Evolutionary conservation across 2,329 filamentous ascomycete species (phyloP).

Genomic region (Curvularia sp.): DNA sequence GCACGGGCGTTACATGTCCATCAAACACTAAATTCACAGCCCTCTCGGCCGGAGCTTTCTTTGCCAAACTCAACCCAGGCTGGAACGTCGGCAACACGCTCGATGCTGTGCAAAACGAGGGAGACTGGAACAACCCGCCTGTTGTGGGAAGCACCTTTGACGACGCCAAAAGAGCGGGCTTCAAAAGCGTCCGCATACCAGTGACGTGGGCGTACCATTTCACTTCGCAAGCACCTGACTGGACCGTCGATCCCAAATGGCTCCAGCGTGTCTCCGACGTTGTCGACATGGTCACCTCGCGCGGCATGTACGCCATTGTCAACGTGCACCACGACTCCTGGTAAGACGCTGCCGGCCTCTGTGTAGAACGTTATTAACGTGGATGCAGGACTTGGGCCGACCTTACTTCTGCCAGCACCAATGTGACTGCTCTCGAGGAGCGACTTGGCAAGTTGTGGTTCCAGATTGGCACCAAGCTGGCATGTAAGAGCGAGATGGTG

Average conservation of each 20-base stretch:
- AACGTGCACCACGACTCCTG: conserved; percentile 68
- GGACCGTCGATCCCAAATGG: conserved; percentile 62
- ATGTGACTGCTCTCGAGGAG: conserved; percentile 62
- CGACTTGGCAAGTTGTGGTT: conserved; percentile 64
- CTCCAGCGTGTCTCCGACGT: conserved; percentile 65
- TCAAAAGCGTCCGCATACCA: conserved; percentile 65
- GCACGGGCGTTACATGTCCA: conserved; percentile 44
- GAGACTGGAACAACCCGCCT: conserved; percentile 65
- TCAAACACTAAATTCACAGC: conserved; percentile 52
- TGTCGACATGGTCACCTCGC: conserved; percentile 61
- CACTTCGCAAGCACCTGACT: conserved; percentile 58
- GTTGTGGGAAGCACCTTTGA: conserved; percentile 60
- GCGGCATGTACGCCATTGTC: conserved; percentile 61
- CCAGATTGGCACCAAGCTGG: conserved; percentile 63
- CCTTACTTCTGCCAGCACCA: conserved; percentile 55
- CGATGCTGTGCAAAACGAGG: conserved; percentile 63
- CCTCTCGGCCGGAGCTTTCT: conserved; percentile 57
- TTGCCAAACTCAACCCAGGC: conserved; percentile 60
- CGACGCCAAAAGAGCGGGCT: conserved; percentile 61
- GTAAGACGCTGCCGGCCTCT: conserved; percentile 21
- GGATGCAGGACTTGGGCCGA: conserved; percentile 57
- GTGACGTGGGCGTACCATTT: conserved; percentile 68
- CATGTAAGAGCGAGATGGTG: conserved; percentile 61
- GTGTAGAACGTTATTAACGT: too few relatives aligned
- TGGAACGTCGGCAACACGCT: conserved; percentile 69